Evolutionary conservation across 495 filamentous ascomycete genomes (phyloP).

Genomic region (Beverwykella pulmonaria): DNA sequence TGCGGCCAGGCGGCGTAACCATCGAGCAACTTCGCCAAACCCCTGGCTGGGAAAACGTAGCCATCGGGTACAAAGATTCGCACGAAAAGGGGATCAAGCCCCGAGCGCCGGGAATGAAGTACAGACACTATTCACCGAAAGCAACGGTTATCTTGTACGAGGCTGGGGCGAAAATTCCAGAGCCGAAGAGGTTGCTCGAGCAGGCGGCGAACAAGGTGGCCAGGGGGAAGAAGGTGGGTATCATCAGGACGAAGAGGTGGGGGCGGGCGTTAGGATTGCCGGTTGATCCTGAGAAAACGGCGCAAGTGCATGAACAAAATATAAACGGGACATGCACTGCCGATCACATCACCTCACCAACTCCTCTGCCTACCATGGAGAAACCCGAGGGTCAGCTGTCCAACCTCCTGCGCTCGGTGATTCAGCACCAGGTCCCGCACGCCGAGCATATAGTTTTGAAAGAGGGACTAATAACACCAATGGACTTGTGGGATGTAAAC

Average conservation of each 20-base stretch:
- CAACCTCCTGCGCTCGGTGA: conserved; percentile 28
- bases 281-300: neutral
- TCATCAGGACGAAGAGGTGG: conserved; percentile 48
- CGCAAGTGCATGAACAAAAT: neutral
- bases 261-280: conserved; percentile 12
- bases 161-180: conserved; percentile 45
- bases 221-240: conserved; percentile 38
- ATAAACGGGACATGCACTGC: neutral
- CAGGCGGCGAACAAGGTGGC: conserved; percentile 27
- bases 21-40: conserved; percentile 75
- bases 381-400: neutral
- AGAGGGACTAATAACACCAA: neutral
- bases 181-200: conserved; percentile 40
- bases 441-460: conserved; percentile 9
- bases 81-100: conserved; percentile 61
- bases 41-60: conserved; percentile 77
- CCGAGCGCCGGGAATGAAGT: conserved; percentile 96
- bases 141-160: conserved; percentile 87
- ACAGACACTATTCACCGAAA: conserved; percentile 93
- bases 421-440: conserved; percentile 28
- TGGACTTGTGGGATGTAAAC: conserved; percentile 54
- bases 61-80: conserved; percentile 72
- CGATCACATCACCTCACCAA: neutral
- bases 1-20: conserved; percentile 89
- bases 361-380: neutral